Base-by-base conservation (phyloP, 331 rosid genomes). In the Stylosanthes scabra region DNA sequence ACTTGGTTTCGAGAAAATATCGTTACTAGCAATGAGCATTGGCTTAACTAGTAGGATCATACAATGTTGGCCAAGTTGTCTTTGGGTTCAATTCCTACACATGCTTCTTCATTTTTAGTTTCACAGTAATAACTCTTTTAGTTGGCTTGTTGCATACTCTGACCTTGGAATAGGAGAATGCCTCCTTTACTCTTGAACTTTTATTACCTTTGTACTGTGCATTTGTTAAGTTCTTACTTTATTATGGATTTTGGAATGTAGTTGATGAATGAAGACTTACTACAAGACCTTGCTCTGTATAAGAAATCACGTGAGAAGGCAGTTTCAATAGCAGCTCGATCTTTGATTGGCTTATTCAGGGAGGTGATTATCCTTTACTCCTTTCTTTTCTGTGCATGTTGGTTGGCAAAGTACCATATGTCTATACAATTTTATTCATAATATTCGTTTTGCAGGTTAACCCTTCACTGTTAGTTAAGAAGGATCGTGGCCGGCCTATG, bases 251-350 rank as follows among this genome's bases (percentile, higher is more conserved):
- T 63, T 82, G 83, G 70, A 49, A 74, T 78, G 68, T 65, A 91
- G 97, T 77, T 91, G 71, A 94, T 94, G 98, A 88, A 88, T n/a
- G 97, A 91, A 80, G 97, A 94, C 58, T 82, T 88, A 79, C 86
- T 94, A 75, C 97, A 89, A 89, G 97, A 91, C 80, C 98, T 94
- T 88, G 97, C 87, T 3, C 74, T 94, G 27, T 91, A 94, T 78
- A 94, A 94, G 93, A 94, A 94, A 68, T 88, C 97, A 9, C 98
- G 86, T 81, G 96, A 91, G 86, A 94, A 94, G 84, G 91, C 90
- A 68, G 84, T 94, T 78, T 94, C 98, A 71, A 46, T 88, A n/a
- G 93, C 98, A 42, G 90, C 98, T 49, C 93, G 95, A 54, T 88
- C 97, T 69, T 88, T 94, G 62, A 86, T 94, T 73, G 83, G 88